These are phyloP conservation scores for Lasiodiplodia sp. DNA, from an alignment of 2,329 filamentous ascomycete genomes.

Conservation along the genomic window DNA sequence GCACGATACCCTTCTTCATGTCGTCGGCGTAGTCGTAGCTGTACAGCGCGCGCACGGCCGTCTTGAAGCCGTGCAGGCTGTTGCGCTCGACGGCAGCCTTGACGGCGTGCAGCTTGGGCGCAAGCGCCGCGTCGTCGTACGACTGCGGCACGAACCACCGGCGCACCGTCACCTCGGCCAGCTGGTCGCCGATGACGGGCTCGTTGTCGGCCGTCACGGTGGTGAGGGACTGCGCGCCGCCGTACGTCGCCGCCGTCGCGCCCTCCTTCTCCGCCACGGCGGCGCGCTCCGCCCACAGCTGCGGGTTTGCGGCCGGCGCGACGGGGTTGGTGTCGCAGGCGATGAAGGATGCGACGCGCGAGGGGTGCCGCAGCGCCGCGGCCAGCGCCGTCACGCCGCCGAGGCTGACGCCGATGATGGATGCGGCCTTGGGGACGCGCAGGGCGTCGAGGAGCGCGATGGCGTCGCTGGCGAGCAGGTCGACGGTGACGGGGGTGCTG, in stretches of 20 bases:
- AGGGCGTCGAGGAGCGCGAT: constrained; percentile 71
- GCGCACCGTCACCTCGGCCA: constrained; percentile 74
- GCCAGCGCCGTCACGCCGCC: constrained; percentile 81
- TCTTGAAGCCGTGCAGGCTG: constrained; percentile 71
- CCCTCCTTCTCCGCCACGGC: constrained; percentile 67
- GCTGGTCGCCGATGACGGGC: constrained; percentile 64
- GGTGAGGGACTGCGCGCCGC: constrained; percentile 34
- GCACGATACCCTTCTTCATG: constrained; percentile 63
- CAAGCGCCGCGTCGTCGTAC: constrained; percentile 61
- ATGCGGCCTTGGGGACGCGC: constrained; percentile 70
- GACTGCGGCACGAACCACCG: constrained; percentile 74
- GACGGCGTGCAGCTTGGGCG: constrained; percentile 65
- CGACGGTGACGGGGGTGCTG: constrained; percentile 60
- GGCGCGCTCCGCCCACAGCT: constrained; percentile 81
- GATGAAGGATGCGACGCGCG: constrained; percentile 67
- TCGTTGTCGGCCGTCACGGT: constrained; percentile 50
- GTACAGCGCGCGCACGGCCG: constrained; percentile 74
- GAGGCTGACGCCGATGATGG: constrained; percentile 78
- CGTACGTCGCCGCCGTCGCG: constrained; percentile 38
- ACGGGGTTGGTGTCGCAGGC: constrained; percentile 81
- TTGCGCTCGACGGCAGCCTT: constrained; percentile 74
- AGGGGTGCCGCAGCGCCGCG: constrained; percentile 71
- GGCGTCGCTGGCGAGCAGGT: constrained; percentile 73
- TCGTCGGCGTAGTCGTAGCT: constrained; percentile 70
- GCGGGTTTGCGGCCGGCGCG: constrained; percentile 75